Evolutionary conservation across 495 filamentous ascomycete genomes (phyloP).

Genomic region (Daldinia grandis): DNA sequence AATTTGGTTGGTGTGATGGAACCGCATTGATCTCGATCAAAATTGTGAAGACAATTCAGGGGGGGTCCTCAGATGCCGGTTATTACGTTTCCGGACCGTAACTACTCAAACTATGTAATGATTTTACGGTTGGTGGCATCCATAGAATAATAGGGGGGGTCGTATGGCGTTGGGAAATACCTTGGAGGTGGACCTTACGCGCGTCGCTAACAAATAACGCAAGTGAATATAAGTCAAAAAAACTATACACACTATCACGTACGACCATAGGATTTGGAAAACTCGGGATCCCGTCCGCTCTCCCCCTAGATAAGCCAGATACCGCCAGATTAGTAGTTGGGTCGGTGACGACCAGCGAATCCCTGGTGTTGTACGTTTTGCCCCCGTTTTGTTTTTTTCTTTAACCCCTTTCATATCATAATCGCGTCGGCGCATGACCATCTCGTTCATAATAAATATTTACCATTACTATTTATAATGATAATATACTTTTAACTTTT

Average conservation of each 20-base stretch:
- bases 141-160: not conserved
- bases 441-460: too few species aligned
- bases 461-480: too few species aligned
- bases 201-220: not conserved
- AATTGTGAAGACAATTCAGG: not conserved
- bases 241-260: not conserved
- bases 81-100: too few species aligned
- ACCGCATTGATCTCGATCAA: not conserved
- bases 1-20: not conserved
- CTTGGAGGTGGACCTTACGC: not conserved
- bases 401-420: not conserved
- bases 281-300: constrained; percentile 61
- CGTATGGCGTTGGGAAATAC: not conserved
- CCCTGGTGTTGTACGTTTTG: constrained; percentile 53
- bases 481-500: too few species aligned
- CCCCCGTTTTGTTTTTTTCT: not conserved
- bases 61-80: too few species aligned
- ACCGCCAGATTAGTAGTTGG: constrained; percentile 57
- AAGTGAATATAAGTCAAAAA: not conserved
- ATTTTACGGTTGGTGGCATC: too few species aligned
- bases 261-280: constrained; percentile 56
- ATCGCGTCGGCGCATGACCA: too few species aligned
- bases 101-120: too few species aligned
- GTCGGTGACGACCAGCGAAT: constrained; percentile 62
- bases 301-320: constrained; percentile 53